A percentile compares a stretch with the other conserved stretches of the same genome.
Conservation (phyloP, 768 basidiomycete species). For the Lactarius hengduanensis region DNA sequence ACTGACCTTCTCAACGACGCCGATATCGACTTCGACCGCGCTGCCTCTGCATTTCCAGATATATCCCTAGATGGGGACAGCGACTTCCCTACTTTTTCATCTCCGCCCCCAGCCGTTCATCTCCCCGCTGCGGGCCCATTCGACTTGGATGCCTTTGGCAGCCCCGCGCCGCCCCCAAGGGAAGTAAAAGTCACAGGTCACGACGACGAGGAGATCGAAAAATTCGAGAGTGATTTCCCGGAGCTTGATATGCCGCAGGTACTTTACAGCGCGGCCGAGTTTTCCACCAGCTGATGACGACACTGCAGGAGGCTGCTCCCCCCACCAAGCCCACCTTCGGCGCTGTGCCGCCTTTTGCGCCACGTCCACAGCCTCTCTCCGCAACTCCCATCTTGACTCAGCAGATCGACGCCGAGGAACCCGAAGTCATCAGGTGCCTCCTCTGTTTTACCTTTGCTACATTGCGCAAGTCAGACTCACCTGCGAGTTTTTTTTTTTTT, state of each 20-base stretch:
- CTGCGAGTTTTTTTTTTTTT: background rate
- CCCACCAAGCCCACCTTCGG: constrained; percentile 45
- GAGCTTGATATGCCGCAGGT: constrained; percentile 61
- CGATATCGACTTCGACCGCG: constrained; percentile 78
- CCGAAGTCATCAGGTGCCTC: constrained; percentile 76
- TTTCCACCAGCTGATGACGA: constrained; percentile 7
- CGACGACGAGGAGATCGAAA: constrained; percentile 65
- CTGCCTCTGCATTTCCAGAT: constrained; percentile 83
- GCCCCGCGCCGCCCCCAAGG: constrained; percentile 42
- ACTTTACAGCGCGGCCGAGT: constrained; percentile 4
- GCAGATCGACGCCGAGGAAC: constrained; percentile 72
- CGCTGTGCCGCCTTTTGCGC: constrained; percentile 61
- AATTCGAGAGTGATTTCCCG: constrained; percentile 84
- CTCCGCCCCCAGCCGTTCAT: constrained; percentile 33
- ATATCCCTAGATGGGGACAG: constrained; percentile 69
- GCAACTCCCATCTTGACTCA: constrained; percentile 75
- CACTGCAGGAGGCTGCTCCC: constrained; percentile 22
- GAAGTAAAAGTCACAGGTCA: constrained; percentile 80
- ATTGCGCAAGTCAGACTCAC: background rate
- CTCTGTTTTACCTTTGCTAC: background rate
- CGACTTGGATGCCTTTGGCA: constrained; percentile 66
- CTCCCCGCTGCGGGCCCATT: constrained; percentile 42
- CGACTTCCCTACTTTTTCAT: constrained; percentile 48
- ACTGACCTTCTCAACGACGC: constrained; percentile 41
- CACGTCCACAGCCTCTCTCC: constrained; percentile 69